phyloP scores from a whole-genome alignment of 306 rosid species.

The Spatholobus suberectus region DNA sequence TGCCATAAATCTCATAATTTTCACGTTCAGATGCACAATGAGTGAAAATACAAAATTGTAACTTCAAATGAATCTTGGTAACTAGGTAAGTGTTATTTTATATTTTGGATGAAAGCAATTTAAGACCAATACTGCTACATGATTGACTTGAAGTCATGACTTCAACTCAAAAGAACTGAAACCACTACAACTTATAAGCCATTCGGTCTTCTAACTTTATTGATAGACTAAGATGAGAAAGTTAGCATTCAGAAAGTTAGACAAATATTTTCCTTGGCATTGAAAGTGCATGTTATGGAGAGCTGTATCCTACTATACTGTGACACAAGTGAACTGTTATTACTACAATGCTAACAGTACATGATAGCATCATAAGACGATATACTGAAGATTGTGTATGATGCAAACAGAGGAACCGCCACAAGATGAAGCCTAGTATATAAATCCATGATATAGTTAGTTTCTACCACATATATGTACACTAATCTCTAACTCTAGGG shows the following conservation, averaged over 20 bases:
- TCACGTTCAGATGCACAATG: too few species aligned
- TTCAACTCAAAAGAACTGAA: background rate
- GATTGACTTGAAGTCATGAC: too few species aligned
- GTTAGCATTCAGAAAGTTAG: background rate
- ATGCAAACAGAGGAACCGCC: background rate
- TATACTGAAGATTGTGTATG: constrained; percentile 5
- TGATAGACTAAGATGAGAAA: background rate
- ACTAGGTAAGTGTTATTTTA: too few species aligned
- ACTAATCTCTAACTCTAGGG: background rate
- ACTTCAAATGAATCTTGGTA: too few species aligned
- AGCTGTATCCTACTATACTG: background rate
- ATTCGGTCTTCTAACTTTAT: background rate
- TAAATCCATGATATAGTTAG: background rate
- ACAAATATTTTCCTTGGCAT: background rate
- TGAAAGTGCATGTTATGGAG: background rate
- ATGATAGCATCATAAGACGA: background rate
- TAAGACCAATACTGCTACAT: too few species aligned
- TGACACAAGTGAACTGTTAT: background rate
- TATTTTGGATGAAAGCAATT: too few species aligned
- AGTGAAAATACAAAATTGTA: too few species aligned
- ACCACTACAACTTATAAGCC: background rate
- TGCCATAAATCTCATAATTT: too few species aligned
- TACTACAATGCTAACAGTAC: background rate
- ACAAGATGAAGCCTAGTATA: background rate
- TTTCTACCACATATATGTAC: background rate